Evolutionary conservation across 306 rosid species (phyloP).

Genomic region (Cercis canadensis): DNA sequence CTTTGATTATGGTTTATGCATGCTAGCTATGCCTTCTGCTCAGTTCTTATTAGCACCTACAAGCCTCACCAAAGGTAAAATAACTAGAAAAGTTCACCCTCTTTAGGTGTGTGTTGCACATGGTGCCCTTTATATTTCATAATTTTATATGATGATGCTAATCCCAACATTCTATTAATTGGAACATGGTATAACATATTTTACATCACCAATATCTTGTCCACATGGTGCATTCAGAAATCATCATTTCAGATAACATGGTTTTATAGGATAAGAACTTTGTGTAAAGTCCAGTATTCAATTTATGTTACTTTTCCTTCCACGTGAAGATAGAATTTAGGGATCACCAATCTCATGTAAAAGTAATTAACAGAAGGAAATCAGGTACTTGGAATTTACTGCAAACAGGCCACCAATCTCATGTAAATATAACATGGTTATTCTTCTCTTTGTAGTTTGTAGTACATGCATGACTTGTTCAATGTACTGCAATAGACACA

Average conservation of each 20-base stretch:
- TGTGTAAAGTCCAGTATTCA: not conserved
- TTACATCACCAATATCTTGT: not conserved
- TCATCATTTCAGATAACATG: slow-evolving; percentile 29
- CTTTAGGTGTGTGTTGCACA: slow-evolving; percentile 29
- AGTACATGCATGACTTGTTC: too few relatives aligned
- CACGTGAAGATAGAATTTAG: not conserved
- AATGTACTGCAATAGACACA: too few relatives aligned
- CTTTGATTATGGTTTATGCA: too few relatives aligned
- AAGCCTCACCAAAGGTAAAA: not conserved
- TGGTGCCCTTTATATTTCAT: not conserved
- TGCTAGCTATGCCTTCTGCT: too few relatives aligned
- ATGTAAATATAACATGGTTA: too few relatives aligned
- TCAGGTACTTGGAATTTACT: too few relatives aligned
- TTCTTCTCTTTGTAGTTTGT: too few relatives aligned
- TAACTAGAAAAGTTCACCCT: slow-evolving; percentile 2
- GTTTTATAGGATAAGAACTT: not conserved
- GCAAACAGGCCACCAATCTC: too few relatives aligned
- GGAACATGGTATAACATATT: not conserved
- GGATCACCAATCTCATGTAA: not conserved
- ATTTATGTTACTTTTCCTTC: not conserved
- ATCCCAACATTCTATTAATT: too few relatives aligned
- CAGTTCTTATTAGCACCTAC: too few relatives aligned
- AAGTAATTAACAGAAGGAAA: too few relatives aligned
- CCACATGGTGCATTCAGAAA: slow-evolving; percentile 28
- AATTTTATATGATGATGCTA: too few relatives aligned